Evolutionary conservation across 495 filamentous ascomycete genomes (phyloP), one percentile per base, ranked within the genome.

Genomic region (Hyaloscypha hepaticicola): DNA sequence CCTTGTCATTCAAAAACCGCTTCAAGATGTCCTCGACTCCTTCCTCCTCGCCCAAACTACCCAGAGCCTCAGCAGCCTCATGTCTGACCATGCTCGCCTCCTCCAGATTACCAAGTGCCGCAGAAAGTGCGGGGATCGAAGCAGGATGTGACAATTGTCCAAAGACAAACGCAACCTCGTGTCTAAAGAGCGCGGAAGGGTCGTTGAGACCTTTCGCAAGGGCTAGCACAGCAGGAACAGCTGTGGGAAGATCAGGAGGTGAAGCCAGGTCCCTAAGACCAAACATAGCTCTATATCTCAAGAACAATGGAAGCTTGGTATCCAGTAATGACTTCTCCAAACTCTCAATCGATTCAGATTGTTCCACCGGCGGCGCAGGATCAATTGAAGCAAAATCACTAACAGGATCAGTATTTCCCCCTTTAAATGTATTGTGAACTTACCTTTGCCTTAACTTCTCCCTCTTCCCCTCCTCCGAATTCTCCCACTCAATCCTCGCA

Each of bases 91-190:
- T 99, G 68, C 93, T 90, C 27, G 81, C 86, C 76, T 99, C 95
- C 34, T 88, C 78, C 51, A 85, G 78, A 73, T 98, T 82, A 69
- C 91, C 88, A 55, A 98, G 80, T 0, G 88, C 86, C 48, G 84
- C 85, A 27, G 90, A 87, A 21, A 99, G 85, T 62, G 90, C 91
- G 9, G 95, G 92, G 70, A 99, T 96, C 0, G 90, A 95, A n/a
- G 93, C 93, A 1, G 96, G 95, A 73, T 98, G 94, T 58, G 89
- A 90, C 27, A 99, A 82, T 72, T 99, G 96, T 25, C 95, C 95
- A 69, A 97, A 99, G 12, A 99, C 94, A 72, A 99, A 99, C 12
- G 96, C 95, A 69, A 98, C 90, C 73, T 99, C 95, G 76, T 99
- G 95, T 64, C 95, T 85, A 81, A 99, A 97, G n/a, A 99, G 85